Base-by-base conservation (phyloP, 2,329 filamentous ascomycete species). In the Cladosporium halotolerans region DNA sequence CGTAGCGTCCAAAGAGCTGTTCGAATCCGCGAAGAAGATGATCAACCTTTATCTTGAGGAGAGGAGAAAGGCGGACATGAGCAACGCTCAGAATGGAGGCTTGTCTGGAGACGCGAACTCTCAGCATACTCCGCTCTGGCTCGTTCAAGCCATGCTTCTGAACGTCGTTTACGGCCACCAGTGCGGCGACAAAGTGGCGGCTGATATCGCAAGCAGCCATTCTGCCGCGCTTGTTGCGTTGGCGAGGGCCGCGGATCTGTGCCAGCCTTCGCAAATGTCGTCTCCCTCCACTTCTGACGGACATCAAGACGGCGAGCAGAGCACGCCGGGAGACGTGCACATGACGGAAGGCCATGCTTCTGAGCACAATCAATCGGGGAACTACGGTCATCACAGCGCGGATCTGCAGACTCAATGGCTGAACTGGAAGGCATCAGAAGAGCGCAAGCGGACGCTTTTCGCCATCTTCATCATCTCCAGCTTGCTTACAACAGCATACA, bases 161-260 rank as follows among this genome's bases (percentile, higher is more conserved):
- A 97, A 96, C 66, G 88, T 97, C 36, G 88, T 96, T 13, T 97
- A 96, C 67, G 92, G 92, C 11, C 89, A 96, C 69, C 95, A 95
- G 61, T 95, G 90, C 67, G 89, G 88, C 36, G 92, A 97, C 68
- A 92, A 95, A 73, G 85, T 84, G 51, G 87, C 89, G 18, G 89
- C 88, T 56, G 90, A 96, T 67, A 95, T 95, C 64, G 92, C 92
- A 1, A 91, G 86, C 58, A 96, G 88, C 1, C 92, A 97, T 67
- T 95, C 89, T 67, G 88, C 90, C 7, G 89, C 91, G 16, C 75
- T 99, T 40, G 89, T 96, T 50, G 95, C 89, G 67, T 81, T 99
- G 48, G 90, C 92, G 3, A 86, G 91, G 65, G 89, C 90, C 33
- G 90, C 92, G n/a, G 86, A 89, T 50, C 74, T 97, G 48, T 79